phyloP scores from a whole-genome alignment of 768 basidiomycete genomes.

The Xerocomellus chrysenteron region DNA sequence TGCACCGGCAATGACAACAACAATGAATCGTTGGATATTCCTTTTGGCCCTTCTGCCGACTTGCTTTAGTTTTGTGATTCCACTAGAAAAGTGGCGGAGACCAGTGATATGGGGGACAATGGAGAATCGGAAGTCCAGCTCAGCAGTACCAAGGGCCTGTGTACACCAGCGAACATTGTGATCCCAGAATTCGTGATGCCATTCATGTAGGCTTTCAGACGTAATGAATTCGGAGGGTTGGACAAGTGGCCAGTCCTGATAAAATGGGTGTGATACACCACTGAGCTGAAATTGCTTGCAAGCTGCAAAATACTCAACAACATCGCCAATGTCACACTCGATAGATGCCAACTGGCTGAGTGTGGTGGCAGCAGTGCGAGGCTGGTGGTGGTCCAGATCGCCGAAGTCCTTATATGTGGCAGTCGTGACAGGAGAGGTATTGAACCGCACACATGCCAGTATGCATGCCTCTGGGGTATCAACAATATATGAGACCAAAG shows the following conservation, averaged over 20 bases:
- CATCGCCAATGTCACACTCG: fast-evolving
- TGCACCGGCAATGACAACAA: constrained; percentile 36
- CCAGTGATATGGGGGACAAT: constrained; percentile 12
- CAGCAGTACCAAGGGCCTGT: neutral
- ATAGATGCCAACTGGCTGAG: neutral
- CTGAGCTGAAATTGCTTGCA: neutral
- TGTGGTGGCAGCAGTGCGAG: neutral
- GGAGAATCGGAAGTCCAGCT: neutral
- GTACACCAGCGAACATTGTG: neutral
- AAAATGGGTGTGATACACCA: neutral
- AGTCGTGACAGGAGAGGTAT: neutral
- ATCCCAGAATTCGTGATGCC: neutral
- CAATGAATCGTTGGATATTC: constrained; percentile 37
- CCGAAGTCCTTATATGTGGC: neutral
- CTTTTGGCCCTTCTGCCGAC: constrained; percentile 40
- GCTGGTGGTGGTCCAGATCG: neutral
- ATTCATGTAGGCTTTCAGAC: neutral
- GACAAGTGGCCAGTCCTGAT: neutral
- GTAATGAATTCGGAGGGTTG: neutral
- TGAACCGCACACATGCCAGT: neutral
- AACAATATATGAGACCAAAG: neutral
- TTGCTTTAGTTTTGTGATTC: constrained; percentile 42
- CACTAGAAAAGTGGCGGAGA: constrained; percentile 36
- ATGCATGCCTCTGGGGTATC: neutral
- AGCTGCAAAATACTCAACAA: neutral